A percentile compares a stretch with the other conserved stretches of the same genome.
These are phyloP conservation scores for Salix koriyanagi DNA, from an alignment of 345 rosid species.

Conservation along the genomic window DNA sequence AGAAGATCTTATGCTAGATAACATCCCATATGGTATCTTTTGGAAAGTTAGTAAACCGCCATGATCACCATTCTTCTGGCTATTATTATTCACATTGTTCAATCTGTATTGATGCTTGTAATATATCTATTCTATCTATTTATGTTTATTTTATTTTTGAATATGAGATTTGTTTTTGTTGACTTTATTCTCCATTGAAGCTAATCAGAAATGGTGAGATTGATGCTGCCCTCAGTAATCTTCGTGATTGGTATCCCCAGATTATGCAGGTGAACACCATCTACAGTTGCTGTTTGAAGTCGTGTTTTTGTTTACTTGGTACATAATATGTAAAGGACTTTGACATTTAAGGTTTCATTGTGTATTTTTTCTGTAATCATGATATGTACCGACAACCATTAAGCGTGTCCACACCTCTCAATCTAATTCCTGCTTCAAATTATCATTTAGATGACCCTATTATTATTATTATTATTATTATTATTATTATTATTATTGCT, in stretches of 20 bases:
- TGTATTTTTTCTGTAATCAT: background rate
- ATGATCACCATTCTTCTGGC: background rate
- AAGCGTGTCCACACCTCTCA: too few species aligned
- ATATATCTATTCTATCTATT: background rate
- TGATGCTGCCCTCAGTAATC: slow-evolving; percentile 58
- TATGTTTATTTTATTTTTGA: background rate
- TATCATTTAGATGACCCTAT: too few species aligned
- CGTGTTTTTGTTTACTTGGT: background rate
- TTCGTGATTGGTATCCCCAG: slow-evolving; percentile 79
- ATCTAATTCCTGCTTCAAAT: too few species aligned
- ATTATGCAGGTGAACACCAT: slow-evolving; percentile 58
- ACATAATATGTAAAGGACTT: background rate
- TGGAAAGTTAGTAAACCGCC: background rate
- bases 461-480: too few species aligned
- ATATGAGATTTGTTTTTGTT: slow-evolving; percentile 10
- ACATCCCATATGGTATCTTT: too few species aligned
- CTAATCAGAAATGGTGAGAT: slow-evolving; percentile 78
- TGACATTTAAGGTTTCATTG: background rate
- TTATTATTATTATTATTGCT: too few species aligned
- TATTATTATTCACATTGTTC: too few species aligned
- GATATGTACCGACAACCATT: background rate
- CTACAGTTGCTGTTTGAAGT: background rate
- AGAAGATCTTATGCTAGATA: too few species aligned
- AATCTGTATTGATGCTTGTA: background rate
- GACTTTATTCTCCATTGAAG: slow-evolving; percentile 39